phyloP scores from a whole-genome alignment of 2,329 filamentous ascomycete species.

The Exophiala phaeomuriformis region DNA sequence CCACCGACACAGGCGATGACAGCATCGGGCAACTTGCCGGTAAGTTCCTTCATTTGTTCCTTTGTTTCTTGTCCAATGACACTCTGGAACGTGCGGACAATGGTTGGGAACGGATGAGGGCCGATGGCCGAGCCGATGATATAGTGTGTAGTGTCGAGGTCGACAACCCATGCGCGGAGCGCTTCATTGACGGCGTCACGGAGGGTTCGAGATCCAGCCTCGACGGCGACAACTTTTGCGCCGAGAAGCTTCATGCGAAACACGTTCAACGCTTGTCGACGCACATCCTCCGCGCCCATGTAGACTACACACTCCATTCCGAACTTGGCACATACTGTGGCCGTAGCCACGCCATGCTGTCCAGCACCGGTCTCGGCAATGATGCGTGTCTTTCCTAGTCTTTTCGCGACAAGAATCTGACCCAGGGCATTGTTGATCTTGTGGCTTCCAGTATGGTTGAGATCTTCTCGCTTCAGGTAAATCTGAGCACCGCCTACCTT shows the following conservation, averaged over 20 bases:
- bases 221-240: conserved; percentile 84
- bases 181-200: conserved; percentile 93
- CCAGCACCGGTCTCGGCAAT: conserved; percentile 97
- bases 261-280: conserved; percentile 91
- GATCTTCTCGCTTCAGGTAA: conserved; percentile 94
- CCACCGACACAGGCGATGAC: conserved; percentile 96
- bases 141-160: conserved; percentile 92
- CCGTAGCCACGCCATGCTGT: conserved; percentile 95
- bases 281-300: conserved; percentile 97
- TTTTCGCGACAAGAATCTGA: conserved; percentile 76
- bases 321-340: conserved; percentile 95
- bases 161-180: conserved; percentile 84
- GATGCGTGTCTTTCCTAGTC: conserved; percentile 90
- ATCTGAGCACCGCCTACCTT: conserved; percentile 88
- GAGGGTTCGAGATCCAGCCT: conserved; percentile 76
- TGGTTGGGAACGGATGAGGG: conserved; percentile 94
- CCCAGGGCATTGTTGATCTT: conserved; percentile 99
- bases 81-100: conserved; percentile 94
- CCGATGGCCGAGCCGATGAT: conserved; percentile 97
- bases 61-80: conserved; percentile 95
- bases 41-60: conserved; percentile 75
- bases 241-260: conserved; percentile 97
- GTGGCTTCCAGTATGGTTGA: conserved; percentile 96
- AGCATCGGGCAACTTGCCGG: conserved; percentile 85
- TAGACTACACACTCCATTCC: conserved; percentile 97